Evolutionary conservation across 2,329 filamentous ascomycete species (phyloP), one percentile per base, ranked within the genome.

Genomic region (Aspergillus fructus): DNA sequence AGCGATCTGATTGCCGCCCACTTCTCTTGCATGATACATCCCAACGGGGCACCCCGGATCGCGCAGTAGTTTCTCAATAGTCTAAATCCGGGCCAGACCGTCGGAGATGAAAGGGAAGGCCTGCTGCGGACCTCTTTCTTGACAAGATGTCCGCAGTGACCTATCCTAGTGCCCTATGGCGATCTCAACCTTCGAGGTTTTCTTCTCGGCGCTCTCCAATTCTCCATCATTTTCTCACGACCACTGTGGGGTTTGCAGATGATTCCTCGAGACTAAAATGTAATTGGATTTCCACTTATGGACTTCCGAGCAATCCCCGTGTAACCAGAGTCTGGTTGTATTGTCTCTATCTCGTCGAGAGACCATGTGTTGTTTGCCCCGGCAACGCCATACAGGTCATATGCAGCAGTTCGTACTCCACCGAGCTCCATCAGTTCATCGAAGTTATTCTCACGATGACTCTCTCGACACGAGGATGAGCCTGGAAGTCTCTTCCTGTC

Each of bases 1-100:
- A 17, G 12, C 21, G 41, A 41, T 48, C 34, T 53, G 34, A 54
- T 54, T 24, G 51, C 41, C 51, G 51, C 34, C 37, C 41, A 41
- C 40, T 54, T 40, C 11, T 33, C 34, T 33, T 54, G 15, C 34
- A 46, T 46, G 40, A 46, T 41, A 27, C n/a, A 27, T 48, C 42
- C 6, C 34, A 41, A 39, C 23, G 9, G 17, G 33, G 17, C 47
- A 34, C 17, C 15, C 27, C 33, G 7, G 9, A 34, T 6, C 23
- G 6, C 11, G 27, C 17, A 12, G n/a, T 17, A 34, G n/a, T 48
- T 48, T 34, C 27, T 19, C 17, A 19, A 17, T 30, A 11, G 40
- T 42, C 19, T 17, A 11, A 40, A 21, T 21, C 40, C 17, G 40
- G 34, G 34, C 19, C n/a, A 42, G 40, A 21, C 40, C n/a, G 19